Base-by-base conservation (phyloP, 768 basidiomycete genomes). In the Kwoniella botswanensis region DNA sequence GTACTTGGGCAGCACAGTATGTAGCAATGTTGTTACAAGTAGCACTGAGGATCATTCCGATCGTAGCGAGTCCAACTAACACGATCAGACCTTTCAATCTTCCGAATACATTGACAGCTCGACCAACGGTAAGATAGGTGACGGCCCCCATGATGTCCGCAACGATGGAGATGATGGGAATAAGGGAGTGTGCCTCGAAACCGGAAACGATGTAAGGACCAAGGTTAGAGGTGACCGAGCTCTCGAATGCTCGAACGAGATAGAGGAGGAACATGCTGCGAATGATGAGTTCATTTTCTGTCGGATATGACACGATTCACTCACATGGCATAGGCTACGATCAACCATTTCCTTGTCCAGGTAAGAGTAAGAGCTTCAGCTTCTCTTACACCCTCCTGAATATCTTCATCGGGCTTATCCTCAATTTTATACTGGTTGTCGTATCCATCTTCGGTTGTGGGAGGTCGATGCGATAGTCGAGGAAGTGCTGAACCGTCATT, bases 1-100 rank as follows among this genome's bases (percentile, higher is more conserved):
- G 18, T 29, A 77, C 76, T 59, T 81, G 78, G 15, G 79, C 74
- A n/a, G 79, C 79, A 53, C 71, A 74, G 63, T 77, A 81, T 1
- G 71, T 77, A 5, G 44, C 52, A 59, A 81, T 75, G 24, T 76
- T 68, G 10, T 54, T 79, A 55, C 74, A 76, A 7, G 69, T 46
- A 9, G 79, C 79, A 58, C 71, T 76, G 18, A 79, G 67, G 46
- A 81, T 77, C 29, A 77, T 18, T 26, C 79, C 79, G 18, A 81
- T 22, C 1, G 71, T 74, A 18, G 78, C 74, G 13, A 81, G 10
- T 1, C 52, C 29, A n/a, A 57, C 57, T 69, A 76, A 65, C 15
- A 61, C 41, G 13, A 73, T 13, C 41, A 74, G 76, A 17, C 74
- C 79, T 17, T 70, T 60, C 3, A 69, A 59, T 61, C 78, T 64